phyloP scores from a whole-genome alignment of 192 early-diverging fungal species.

The Oehlia diaphana region DNA sequence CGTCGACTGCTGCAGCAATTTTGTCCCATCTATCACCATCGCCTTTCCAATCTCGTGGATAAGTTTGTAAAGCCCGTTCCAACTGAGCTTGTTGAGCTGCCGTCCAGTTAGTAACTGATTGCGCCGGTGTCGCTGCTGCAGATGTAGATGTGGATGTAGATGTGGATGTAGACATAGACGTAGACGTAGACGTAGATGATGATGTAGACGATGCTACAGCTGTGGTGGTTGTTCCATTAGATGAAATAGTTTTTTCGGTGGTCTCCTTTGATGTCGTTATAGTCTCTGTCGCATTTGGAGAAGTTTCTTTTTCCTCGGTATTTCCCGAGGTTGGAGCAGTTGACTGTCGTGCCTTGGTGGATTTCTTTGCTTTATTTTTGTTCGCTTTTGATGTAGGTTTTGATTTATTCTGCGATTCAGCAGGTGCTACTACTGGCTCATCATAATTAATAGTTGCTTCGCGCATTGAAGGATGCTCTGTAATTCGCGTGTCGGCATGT shows the following conservation, averaged over 20 bases:
- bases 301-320: not conserved
- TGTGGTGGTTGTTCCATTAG: not conserved
- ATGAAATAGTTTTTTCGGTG: not conserved
- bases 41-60: slow-evolving; percentile 57
- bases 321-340: not conserved
- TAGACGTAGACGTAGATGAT: not conserved
- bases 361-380: not conserved
- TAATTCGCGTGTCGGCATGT: slow-evolving; percentile 35
- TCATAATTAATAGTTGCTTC: slow-evolving; percentile 55
- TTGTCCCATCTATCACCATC: slow-evolving; percentile 67
- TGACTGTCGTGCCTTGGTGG: not conserved
- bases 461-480: slow-evolving; percentile 33
- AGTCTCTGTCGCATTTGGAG: not conserved
- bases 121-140: slow-evolving; percentile 1
- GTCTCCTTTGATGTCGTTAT: not conserved
- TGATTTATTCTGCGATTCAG: not conserved
- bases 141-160: too few species aligned
- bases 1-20: slow-evolving; percentile 57
- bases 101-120: slow-evolving; percentile 46
- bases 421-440: slow-evolving; percentile 18
- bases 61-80: slow-evolving; percentile 58
- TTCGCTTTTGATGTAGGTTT: not conserved
- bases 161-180: not conserved
- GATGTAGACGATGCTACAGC: not conserved
- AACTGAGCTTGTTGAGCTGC: slow-evolving; percentile 53